Percentiles rank a stretch among this genome's conserved stretches.
Evolutionary conservation across 805 yeast genomes (phyloP).

Genomic region (Candida patagonica): DNA sequence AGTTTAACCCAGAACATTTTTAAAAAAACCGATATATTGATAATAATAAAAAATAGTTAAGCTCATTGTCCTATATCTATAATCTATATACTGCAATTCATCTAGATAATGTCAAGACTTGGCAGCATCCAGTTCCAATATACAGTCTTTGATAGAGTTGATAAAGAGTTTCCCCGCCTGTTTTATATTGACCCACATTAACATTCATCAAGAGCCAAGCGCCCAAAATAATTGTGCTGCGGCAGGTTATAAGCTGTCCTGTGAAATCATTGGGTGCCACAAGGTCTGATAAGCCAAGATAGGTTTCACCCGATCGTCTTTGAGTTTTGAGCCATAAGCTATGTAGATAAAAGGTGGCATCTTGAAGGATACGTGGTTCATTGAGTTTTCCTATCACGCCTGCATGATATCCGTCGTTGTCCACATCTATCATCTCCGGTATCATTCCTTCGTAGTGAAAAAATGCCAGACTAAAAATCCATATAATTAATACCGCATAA

Average conservation of each 20-base stretch:
- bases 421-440: not conserved
- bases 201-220: conserved; percentile 12
- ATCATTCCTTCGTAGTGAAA: not conserved
- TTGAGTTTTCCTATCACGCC: conserved; percentile 1
- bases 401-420: not conserved
- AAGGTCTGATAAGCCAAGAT: not conserved
- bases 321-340: conserved; percentile 12
- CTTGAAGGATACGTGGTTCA: conserved; percentile 18
- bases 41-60: no score
- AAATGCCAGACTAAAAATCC: conserved; percentile 19
- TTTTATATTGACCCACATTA: conserved; percentile 11
- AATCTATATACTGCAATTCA: no score
- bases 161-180: conserved; percentile 14
- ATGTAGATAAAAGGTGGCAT: conserved; percentile 19
- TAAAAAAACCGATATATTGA: no score
- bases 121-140: not conserved
- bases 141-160: conserved; percentile 9
- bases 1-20: no score
- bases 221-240: conserved; percentile 10
- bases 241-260: not conserved
- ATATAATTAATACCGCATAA: conserved; percentile 22
- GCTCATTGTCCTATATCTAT: no score
- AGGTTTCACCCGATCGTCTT: not conserved
- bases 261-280: not conserved
- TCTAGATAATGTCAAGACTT: not conserved